Conservation (phyloP, 2,329 filamentous ascomycete genomes). For the Epichloe gansuensis region DNA sequence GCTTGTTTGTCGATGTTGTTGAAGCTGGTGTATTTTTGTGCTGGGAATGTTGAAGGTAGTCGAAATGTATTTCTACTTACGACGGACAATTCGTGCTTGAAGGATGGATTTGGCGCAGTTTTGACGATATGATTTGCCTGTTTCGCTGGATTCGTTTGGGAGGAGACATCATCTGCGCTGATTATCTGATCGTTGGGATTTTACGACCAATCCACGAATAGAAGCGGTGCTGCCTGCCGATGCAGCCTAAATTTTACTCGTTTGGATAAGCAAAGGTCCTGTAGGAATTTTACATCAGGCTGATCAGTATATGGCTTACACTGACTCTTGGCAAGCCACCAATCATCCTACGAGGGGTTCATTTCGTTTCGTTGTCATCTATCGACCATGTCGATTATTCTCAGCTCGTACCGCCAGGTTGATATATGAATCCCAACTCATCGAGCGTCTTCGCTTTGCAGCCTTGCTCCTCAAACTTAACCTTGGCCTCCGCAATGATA, state of each 20-base stretch:
- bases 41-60: too few species aligned
- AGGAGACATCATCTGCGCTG: not conserved
- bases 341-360: not conserved
- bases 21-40: too few species aligned
- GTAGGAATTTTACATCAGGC: not conserved
- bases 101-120: too few species aligned
- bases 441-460: conserved; percentile 51
- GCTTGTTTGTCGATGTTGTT: too few species aligned
- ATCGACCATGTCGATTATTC: too few species aligned
- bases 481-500: conserved; percentile 56
- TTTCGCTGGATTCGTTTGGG: too few species aligned
- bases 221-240: not conserved
- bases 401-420: conserved; percentile 7
- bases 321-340: not conserved
- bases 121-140: too few species aligned
- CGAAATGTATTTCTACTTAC: too few species aligned
- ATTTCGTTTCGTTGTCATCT: not conserved
- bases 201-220: not conserved
- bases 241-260: not conserved
- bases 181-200: not conserved
- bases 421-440: conserved; percentile 60
- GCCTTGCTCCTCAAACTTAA: conserved; percentile 56
- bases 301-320: not conserved
- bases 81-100: too few species aligned
- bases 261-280: not conserved